phyloP scores from a whole-genome alignment of 164 flowering plant species.

The Nymphaea thermarum region DNA sequence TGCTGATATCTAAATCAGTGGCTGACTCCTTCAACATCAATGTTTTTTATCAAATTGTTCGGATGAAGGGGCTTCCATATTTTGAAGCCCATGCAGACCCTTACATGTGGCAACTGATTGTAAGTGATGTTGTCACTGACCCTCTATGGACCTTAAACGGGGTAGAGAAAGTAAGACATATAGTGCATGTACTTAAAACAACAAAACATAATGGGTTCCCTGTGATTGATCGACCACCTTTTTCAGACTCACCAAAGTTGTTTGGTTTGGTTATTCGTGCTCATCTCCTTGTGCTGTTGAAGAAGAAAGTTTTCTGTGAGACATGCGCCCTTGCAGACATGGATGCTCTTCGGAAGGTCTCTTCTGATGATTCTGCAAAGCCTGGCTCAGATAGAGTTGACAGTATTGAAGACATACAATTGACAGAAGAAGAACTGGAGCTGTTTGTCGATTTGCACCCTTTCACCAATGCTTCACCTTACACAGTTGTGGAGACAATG shows the following conservation, averaged over 20 bases:
- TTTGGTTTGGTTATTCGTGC: slow-evolving; percentile 69
- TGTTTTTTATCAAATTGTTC: slow-evolving; percentile 62
- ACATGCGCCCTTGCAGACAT: slow-evolving; percentile 15
- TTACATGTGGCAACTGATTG: slow-evolving; percentile 80
- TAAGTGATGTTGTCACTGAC: slow-evolving; percentile 59
- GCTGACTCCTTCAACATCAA: slow-evolving; percentile 74
- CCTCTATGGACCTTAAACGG: slow-evolving; percentile 69
- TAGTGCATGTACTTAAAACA: slow-evolving; percentile 57
- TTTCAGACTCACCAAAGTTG: slow-evolving; percentile 36
- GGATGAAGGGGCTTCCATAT: slow-evolving; percentile 76
- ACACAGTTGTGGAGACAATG: slow-evolving; percentile 88
- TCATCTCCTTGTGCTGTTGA: slow-evolving; percentile 59
- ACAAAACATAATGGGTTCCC: slow-evolving; percentile 86
- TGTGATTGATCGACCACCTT: slow-evolving; percentile 60
- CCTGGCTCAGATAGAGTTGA: slow-evolving; percentile 44
- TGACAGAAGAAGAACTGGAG: slow-evolving; percentile 78
- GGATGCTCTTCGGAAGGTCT: slow-evolving; percentile 26
- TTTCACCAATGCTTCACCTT: slow-evolving; percentile 76
- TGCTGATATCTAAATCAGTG: slow-evolving; percentile 78
- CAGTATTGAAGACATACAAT: slow-evolving; percentile 43
- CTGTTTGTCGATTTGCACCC: slow-evolving; percentile 89
- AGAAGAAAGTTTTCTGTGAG: slow-evolving; percentile 43
- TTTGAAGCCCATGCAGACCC: slow-evolving; percentile 78
- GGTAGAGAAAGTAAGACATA: slow-evolving; percentile 64
- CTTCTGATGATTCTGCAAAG: slow-evolving; percentile 72